Base-by-base conservation (phyloP, 306 rosid species). In the Acacia acuminata region DNA sequence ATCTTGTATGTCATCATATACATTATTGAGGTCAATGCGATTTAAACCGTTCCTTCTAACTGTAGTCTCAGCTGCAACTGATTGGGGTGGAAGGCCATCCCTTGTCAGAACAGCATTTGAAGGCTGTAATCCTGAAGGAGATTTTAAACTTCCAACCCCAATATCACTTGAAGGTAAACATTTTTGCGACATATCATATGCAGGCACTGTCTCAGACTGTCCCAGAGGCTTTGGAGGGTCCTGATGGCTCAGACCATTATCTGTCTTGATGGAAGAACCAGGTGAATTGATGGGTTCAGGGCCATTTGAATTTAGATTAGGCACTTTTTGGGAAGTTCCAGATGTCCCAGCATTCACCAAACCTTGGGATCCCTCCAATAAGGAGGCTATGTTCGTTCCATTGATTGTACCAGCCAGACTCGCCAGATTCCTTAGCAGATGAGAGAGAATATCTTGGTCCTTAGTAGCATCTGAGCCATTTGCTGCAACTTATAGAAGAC, bases 401-500 rank as follows among this genome's bases (percentile, higher is more conserved):
- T 86, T 90, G 38, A 75, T 80, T 50, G 91, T 79, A 84, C 88
- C 92, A 40, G 90, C 83, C 65, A 86, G 73, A 85, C 82, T 86
- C 51, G 89, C 94, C 73, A 94, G 85, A 89, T 82, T 94, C 82
- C 75, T 85, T 80, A 90, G 87, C 43, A 92, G 86, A 86, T 88
- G 94, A 68, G 91, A 86, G 8, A 92, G 83, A 60, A 92, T 81
- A 86, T 90, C 94, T 77, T 85, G 94, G 83, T 87, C 91, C 84
- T 77, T 90, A 19, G 83, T 53, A 53, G 86, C 84, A 83, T 87
- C 90, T 34, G 91, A 84, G 63, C 78, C 87, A 85, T 84, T 90
- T 81, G 94, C 98, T 94, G 93, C 89, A 86, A 76, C 79, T 85
- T 70, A 86, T 45, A 85, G 66, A 86, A 77, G 79, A 75, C 79